Evolutionary conservation across 352 stramenopile species (phyloP).

Genomic region (Pythium myriotylum): DNA sequence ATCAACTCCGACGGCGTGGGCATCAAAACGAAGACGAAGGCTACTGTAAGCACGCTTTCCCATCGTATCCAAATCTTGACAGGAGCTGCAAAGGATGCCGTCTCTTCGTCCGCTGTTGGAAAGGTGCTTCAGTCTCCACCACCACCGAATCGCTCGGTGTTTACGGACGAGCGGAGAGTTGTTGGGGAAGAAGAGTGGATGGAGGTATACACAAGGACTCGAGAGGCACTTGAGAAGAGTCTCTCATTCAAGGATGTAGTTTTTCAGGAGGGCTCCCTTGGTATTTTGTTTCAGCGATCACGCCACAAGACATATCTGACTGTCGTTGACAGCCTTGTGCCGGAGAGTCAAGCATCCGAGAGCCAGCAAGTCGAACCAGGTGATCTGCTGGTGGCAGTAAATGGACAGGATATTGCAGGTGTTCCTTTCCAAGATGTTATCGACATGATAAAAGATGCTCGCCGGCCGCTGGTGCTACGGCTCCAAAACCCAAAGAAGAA

Average conservation of each 20-base stretch:
- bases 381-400: slow-evolving; percentile 79
- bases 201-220: slow-evolving; percentile 58
- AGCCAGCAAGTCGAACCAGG: slow-evolving; percentile 64
- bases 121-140: slow-evolving; percentile 27
- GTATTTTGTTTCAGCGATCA: slow-evolving; percentile 81
- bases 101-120: slow-evolving; percentile 21
- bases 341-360: slow-evolving; percentile 74
- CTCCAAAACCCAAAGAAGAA: slow-evolving; percentile 65
- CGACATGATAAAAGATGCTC: slow-evolving; percentile 72
- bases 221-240: slow-evolving; percentile 56
- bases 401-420: slow-evolving; percentile 63
- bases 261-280: slow-evolving; percentile 68
- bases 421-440: slow-evolving; percentile 76
- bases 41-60: slow-evolving; percentile 56
- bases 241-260: slow-evolving; percentile 64
- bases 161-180: slow-evolving; percentile 35
- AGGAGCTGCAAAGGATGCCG: slow-evolving; percentile 66
- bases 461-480: slow-evolving; percentile 64
- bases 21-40: slow-evolving; percentile 30
- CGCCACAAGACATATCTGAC: slow-evolving; percentile 70
- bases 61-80: slow-evolving; percentile 70
- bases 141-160: not conserved
- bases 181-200: slow-evolving; percentile 79
- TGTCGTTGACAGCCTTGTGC: slow-evolving; percentile 81
- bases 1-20: slow-evolving; percentile 4